Evolutionary conservation across 306 rosid species (phyloP), one percentile per base, ranked within the genome.

Genomic region (Rubus idaeus): DNA sequence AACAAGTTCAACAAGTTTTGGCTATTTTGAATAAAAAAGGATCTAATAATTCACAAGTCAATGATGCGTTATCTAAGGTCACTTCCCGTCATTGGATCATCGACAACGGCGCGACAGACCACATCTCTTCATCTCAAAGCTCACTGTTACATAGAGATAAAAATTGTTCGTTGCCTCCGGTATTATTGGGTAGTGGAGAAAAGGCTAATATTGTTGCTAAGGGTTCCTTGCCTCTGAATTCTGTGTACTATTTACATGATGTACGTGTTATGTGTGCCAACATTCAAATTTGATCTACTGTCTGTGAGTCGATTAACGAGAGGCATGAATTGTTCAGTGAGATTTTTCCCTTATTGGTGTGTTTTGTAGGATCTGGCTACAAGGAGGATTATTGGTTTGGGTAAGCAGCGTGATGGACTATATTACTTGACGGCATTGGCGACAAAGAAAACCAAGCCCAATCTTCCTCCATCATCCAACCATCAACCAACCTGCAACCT

Each of bases 341-440:
- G 12, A 0, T 23, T 60, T 8, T 72, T 39, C 13, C 76, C 51
- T 1, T 72, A 52, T 53, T 72, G 51, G 52, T 71, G 76, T 18
- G 10, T 71, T 53, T 53, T 50, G 76, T 35, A 53, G 8, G 46
- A 72, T 17, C 65, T 53, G 2, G 76, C 10, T n/a, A 67, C 18
- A 37, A n/a, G 50, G 50, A 5, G 6, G 65, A 53, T 6, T 12
- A 72, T 72, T 52, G 76, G 65, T 53, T 72, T 72, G 20, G 76
- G 46, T 72, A 53, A 67, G 13, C 37, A 67, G 42, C 39, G 0
- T 5, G 5, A 3, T 1, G 37, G 18, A 5, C 51, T 67, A 8
- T 67, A 67, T 42, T 67, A 67, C 3, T 67, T 67, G 18, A 14
- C 9, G 52, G 30, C 71, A 67, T 13, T 41, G 4, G 14, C 3